Evolutionary conservation across 257 asterid genomes (phyloP).

Genomic region (Solanum neorickii): DNA sequence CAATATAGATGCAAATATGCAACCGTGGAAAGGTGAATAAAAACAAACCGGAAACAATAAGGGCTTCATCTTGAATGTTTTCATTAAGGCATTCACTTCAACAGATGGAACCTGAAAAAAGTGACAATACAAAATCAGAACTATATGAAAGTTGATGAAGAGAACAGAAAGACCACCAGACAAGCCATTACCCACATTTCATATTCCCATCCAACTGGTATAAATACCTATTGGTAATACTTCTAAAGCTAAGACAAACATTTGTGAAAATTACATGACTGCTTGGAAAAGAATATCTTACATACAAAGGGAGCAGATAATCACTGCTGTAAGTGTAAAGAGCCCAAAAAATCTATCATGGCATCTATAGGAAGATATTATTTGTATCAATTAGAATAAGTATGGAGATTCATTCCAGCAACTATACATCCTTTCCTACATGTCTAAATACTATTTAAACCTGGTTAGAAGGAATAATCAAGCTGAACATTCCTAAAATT

Average conservation of each 20-base stretch:
- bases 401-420: neutral
- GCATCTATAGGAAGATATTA: neutral
- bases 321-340: neutral
- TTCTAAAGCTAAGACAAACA: neutral
- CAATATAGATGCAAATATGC: neutral
- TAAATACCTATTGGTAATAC: neutral
- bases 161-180: neutral
- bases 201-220: neutral
- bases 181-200: neutral
- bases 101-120: conserved; percentile 89
- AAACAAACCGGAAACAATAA: conserved; percentile 75
- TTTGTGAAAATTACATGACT: neutral
- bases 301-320: neutral
- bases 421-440: neutral
- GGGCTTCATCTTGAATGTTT: conserved; percentile 96
- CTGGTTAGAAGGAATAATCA: neutral
- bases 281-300: neutral
- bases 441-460: neutral
- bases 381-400: neutral
- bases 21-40: conserved; percentile 1
- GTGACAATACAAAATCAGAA: conserved; percentile 5
- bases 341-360: neutral
- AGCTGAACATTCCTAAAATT: neutral
- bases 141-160: neutral
- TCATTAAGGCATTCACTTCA: conserved; percentile 94